A percentile compares a stretch with the other conserved stretches of the same genome.
These are phyloP conservation scores for Fusarium zealandicum DNA, from an alignment of 2,329 filamentous ascomycete species.

Conservation along the genomic window DNA sequence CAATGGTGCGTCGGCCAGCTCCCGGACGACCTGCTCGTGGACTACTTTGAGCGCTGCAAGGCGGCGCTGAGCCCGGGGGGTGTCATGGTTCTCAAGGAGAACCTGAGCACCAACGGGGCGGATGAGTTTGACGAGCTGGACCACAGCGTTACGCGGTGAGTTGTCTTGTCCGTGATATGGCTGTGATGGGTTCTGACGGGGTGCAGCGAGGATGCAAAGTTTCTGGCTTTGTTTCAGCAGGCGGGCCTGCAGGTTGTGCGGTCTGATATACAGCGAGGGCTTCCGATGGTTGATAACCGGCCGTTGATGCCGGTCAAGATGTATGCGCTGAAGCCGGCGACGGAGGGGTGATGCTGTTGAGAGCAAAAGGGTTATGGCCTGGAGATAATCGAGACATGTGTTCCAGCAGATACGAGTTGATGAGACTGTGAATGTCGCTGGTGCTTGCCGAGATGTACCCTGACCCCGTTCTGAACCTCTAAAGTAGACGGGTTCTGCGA, in stretches of 20 bases:
- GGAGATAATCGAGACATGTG: no score
- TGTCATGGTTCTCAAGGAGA: constrained; percentile 66
- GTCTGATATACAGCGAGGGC: constrained; percentile 75
- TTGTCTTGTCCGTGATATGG: not conserved
- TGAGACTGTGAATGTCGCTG: not conserved
- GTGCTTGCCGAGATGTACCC: no score
- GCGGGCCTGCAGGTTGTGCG: constrained; percentile 73
- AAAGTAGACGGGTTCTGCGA: no score
- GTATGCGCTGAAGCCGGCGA: constrained; percentile 72
- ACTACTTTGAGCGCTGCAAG: constrained; percentile 70
- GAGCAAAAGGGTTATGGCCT: no score
- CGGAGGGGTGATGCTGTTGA: not conserved
- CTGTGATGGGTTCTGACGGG: not conserved
- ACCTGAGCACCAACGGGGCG: constrained; percentile 62
- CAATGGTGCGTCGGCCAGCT: constrained; percentile 92
- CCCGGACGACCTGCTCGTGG: constrained; percentile 74
- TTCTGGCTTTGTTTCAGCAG: constrained; percentile 70
- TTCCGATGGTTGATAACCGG: constrained; percentile 60
- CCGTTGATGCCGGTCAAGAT: constrained; percentile 74
- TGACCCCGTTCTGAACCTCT: no score
- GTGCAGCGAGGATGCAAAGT: constrained; percentile 72
- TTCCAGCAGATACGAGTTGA: no score
- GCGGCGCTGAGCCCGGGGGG: constrained; percentile 43
- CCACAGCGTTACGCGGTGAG: constrained; percentile 75
- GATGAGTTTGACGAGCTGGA: constrained; percentile 81